Evolutionary conservation across 2,329 filamentous ascomycete species (phyloP).

Genomic region (Penicillium sp.): DNA sequence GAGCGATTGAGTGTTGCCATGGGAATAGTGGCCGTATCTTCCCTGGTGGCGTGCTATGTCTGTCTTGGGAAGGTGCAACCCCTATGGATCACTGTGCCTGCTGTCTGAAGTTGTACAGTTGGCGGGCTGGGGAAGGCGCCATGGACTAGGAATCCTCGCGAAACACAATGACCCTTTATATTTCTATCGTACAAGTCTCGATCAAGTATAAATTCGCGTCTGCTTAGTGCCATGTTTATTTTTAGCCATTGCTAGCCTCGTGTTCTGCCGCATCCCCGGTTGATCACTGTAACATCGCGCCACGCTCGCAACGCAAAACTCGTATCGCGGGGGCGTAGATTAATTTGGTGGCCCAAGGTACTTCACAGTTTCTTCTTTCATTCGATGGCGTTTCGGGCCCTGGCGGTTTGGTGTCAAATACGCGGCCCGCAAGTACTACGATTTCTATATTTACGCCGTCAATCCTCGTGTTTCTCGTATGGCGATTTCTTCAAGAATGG

Average conservation of each 20-base stretch:
- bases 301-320: not conserved
- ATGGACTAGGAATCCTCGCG: too few relatives aligned
- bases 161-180: too few relatives aligned
- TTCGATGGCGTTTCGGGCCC: not conserved
- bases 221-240: not conserved
- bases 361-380: not conserved
- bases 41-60: not conserved
- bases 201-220: not conserved
- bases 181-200: too few relatives aligned
- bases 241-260: not conserved
- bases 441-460: not conserved
- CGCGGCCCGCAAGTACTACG: not conserved
- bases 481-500: not conserved
- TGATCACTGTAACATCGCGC: not conserved
- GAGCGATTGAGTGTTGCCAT: not conserved
- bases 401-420: not conserved
- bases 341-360: not conserved
- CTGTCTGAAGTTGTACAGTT: not conserved
- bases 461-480: constrained; percentile 9
- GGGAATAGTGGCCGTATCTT: not conserved
- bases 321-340: not conserved
- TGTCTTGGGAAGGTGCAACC: not conserved
- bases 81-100: not conserved
- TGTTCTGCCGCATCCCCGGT: not conserved
- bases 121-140: too few relatives aligned